A percentile compares a stretch with the other conserved stretches of the same genome.
These are phyloP conservation scores for Canavalia ensiformis DNA, from an alignment of 306 rosid genomes.

Conservation along the genomic window DNA sequence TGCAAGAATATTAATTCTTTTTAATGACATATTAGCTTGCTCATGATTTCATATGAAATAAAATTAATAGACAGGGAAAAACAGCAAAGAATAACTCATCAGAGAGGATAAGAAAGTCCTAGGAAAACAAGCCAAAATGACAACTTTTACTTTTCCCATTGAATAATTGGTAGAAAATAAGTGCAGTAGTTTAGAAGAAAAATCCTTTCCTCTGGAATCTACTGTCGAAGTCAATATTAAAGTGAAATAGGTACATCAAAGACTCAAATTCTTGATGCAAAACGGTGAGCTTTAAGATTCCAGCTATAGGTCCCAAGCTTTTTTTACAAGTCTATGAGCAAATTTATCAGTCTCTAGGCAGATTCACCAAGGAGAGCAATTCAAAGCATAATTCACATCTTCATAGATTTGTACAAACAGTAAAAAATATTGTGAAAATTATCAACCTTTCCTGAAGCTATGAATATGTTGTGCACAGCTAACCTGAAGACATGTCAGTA, in stretches of 20 bases:
- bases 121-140: conserved; percentile 14
- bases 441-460: background rate
- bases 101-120: background rate
- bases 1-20: background rate
- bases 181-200: background rate
- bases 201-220: background rate
- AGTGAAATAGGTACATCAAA: conserved; percentile 25
- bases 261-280: conserved; percentile 30
- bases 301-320: background rate
- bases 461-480: conserved; percentile 31
- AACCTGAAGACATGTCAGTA: conserved; percentile 87
- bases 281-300: conserved; percentile 23
- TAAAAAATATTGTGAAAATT: conserved; percentile 24
- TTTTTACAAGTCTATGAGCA: conserved; percentile 10
- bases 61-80: background rate
- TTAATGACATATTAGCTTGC: conserved; percentile 11
- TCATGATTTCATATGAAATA: conserved; percentile 22
- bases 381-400: conserved; percentile 20
- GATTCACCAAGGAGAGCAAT: conserved; percentile 34
- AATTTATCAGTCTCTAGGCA: conserved; percentile 11
- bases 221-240: background rate
- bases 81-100: conserved; percentile 3
- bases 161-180: conserved; percentile 18
- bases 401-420: background rate
- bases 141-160: background rate